These are phyloP conservation scores for Uncinocarpus reesii DNA, from an alignment of 2,329 filamentous ascomycete genomes.

Conservation along the genomic window DNA sequence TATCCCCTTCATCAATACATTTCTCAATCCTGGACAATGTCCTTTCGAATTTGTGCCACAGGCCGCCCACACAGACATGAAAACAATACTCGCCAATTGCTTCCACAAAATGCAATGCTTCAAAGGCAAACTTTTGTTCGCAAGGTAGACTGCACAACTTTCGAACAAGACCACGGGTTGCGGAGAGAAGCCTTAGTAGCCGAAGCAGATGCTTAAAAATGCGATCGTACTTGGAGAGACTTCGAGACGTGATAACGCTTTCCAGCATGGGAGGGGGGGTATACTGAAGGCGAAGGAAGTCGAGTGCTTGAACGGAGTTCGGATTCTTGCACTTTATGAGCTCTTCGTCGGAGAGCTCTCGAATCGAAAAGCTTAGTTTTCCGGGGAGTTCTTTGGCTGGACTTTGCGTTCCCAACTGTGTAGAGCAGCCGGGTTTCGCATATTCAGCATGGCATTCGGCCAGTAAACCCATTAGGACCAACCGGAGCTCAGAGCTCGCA, in stretches of 20 bases:
- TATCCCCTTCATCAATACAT: constrained; percentile 42
- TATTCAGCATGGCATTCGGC: constrained; percentile 56
- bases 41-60: constrained; percentile 61
- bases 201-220: constrained; percentile 74
- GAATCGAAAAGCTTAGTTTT: constrained; percentile 70
- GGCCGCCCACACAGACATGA: constrained; percentile 60
- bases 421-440: constrained; percentile 4
- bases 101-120: constrained; percentile 70
- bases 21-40: constrained; percentile 56
- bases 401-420: constrained; percentile 18
- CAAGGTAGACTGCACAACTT: constrained; percentile 33
- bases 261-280: constrained; percentile 61
- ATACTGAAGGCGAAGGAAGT: constrained; percentile 83
- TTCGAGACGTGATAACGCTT: constrained; percentile 58
- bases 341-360: constrained; percentile 66
- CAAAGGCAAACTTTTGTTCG: constrained; percentile 55
- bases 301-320: constrained; percentile 73
- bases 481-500: constrained; percentile 80
- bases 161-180: constrained; percentile 55
- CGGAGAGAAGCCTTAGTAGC: constrained; percentile 66
- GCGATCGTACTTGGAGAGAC: constrained; percentile 70
- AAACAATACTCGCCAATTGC: constrained; percentile 68
- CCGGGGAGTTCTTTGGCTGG: constrained; percentile 46
- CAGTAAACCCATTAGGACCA: constrained; percentile 78
- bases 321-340: constrained; percentile 76